phyloP scores from a whole-genome alignment of 148 eudicot species.

The Rhododendron vialii region DNA sequence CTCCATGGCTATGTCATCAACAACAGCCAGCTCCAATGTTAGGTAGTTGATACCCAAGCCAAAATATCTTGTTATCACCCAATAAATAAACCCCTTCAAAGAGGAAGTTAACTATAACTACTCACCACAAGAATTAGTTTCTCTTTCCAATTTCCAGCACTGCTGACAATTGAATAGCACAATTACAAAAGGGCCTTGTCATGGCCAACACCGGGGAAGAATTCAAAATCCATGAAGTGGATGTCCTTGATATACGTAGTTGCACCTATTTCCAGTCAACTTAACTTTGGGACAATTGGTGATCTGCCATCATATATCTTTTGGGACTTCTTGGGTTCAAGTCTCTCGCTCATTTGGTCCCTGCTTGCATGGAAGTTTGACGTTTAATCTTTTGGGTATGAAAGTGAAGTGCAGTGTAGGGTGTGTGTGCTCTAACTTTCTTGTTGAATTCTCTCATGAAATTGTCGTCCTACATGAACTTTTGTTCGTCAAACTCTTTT shows the following conservation, averaged over 20 bases:
- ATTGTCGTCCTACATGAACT: neutral
- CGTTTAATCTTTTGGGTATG: neutral
- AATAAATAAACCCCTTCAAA: too few species aligned
- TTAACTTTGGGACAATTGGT: neutral
- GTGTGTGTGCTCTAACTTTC: neutral
- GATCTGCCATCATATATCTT: neutral
- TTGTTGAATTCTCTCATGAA: neutral
- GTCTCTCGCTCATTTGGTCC: neutral
- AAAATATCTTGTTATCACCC: too few species aligned
- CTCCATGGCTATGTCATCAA: too few species aligned
- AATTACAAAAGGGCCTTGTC: neutral
- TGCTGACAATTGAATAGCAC: neutral
- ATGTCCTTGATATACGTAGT: neutral
- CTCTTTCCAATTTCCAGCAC: neutral
- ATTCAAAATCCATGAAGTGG: neutral
- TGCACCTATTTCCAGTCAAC: neutral
- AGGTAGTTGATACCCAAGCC: too few species aligned
- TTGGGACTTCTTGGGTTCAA: neutral
- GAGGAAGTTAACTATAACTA: too few species aligned
- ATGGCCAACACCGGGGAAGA: neutral
- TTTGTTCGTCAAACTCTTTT: neutral
- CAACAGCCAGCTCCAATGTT: too few species aligned
- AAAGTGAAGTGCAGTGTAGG: neutral
- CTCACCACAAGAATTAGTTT: neutral
- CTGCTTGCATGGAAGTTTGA: neutral